A percentile compares a stretch with the other conserved stretches of the same genome.
phyloP scores from a whole-genome alignment of 192 early-diverging fungal species.

The Coemansia aciculifera region DNA sequence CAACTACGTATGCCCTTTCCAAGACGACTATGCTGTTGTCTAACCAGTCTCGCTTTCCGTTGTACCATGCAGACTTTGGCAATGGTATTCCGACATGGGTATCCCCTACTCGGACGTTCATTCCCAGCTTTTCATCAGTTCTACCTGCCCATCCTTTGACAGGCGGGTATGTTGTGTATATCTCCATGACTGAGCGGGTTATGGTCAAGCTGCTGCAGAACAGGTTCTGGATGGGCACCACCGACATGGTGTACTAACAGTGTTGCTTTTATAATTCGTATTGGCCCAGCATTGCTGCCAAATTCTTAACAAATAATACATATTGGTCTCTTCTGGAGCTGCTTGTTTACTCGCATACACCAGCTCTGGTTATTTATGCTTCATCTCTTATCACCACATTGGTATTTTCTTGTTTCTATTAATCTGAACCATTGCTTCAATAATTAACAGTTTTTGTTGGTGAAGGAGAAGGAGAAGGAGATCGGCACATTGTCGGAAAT shows the following conservation, averaged over 20 bases:
- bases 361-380: too few species aligned
- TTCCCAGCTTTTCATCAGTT: neutral
- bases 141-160: neutral
- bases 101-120: constrained; percentile 1
- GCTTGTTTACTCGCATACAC: too few species aligned
- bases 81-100: constrained; percentile 19
- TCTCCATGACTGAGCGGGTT: neutral
- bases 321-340: too few species aligned
- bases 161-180: constrained; percentile 10
- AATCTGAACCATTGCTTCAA: too few species aligned
- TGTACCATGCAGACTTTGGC: constrained; percentile 31
- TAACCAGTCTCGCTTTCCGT: constrained; percentile 20
- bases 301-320: too few species aligned
- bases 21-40: constrained; percentile 11
- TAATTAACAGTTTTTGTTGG: too few species aligned
- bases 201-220: constrained; percentile 10
- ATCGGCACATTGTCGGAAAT: too few species aligned
- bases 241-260: neutral
- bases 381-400: too few species aligned
- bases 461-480: too few species aligned
- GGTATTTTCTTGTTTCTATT: too few species aligned
- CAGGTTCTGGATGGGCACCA: neutral
- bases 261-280: too few species aligned
- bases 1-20: constrained; percentile 5
- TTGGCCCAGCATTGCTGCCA: too few species aligned